Conservation (phyloP, 257 asterid species). For the Nicotiana otophora region DNA sequence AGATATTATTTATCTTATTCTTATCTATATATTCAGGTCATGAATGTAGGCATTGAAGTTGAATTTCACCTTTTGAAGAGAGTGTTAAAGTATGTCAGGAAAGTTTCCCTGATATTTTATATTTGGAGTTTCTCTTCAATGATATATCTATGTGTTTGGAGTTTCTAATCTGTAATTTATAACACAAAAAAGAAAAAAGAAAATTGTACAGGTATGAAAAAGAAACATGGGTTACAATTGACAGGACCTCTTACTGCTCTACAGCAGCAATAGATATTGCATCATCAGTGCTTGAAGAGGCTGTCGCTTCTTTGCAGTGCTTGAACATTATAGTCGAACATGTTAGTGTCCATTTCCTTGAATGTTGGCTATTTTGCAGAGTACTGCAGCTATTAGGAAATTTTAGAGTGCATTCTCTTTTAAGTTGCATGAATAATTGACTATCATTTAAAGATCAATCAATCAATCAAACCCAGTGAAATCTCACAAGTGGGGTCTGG, state of each 20-base stretch:
- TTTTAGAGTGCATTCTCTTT: neutral
- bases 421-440: neutral
- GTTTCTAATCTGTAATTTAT: neutral
- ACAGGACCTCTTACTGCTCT: slow-evolving; percentile 65
- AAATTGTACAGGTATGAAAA: slow-evolving; percentile 48
- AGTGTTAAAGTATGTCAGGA: slow-evolving; percentile 42
- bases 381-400: neutral
- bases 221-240: slow-evolving; percentile 81
- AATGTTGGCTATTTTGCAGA: neutral
- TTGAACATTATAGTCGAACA: slow-evolving; percentile 76
- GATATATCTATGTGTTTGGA: neutral
- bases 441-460: neutral
- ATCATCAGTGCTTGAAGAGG: slow-evolving; percentile 65
- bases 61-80: slow-evolving; percentile 66
- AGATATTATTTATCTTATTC: neutral
- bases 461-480: no score
- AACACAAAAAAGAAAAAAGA: neutral
- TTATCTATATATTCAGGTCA: slow-evolving; percentile 47
- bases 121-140: neutral
- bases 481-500: no score
- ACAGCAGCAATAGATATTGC: slow-evolving; percentile 65
- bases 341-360: slow-evolving; percentile 28
- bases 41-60: slow-evolving; percentile 86
- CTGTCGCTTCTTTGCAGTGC: slow-evolving; percentile 51
- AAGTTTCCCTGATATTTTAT: neutral